Conservation (phyloP, 2,329 filamentous ascomycete genomes). For the Alternaria atra region DNA sequence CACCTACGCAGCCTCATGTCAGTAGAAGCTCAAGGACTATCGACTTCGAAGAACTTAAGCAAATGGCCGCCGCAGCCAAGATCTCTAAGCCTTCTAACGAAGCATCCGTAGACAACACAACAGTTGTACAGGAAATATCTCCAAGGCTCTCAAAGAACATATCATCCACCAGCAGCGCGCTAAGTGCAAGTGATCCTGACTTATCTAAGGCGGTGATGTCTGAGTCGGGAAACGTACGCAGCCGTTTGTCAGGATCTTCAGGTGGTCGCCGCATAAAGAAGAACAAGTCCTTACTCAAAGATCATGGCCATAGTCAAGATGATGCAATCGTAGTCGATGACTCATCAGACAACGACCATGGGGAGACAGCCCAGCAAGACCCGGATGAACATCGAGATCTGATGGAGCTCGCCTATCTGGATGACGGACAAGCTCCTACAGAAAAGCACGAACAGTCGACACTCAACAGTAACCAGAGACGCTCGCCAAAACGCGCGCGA, state of each 20-base stretch:
- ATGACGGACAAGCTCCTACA: neutral
- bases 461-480: neutral
- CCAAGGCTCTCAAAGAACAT: neutral
- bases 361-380: neutral
- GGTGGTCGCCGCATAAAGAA: neutral
- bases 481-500: neutral
- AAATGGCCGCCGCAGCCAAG: neutral
- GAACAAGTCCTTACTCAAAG: too few species aligned
- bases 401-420: neutral
- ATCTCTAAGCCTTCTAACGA: neutral
- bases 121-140: neutral
- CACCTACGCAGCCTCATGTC: neutral
- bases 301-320: neutral
- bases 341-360: neutral
- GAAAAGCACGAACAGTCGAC: neutral
- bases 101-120: neutral
- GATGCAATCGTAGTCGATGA: neutral
- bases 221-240: neutral
- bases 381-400: neutral
- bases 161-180: neutral
- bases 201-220: neutral
- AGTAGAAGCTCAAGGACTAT: neutral
- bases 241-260: neutral
- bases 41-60: neutral
- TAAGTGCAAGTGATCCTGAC: neutral